Conservation (phyloP, 2,329 filamentous ascomycete species). For the Boeremia lycopersici region DNA sequence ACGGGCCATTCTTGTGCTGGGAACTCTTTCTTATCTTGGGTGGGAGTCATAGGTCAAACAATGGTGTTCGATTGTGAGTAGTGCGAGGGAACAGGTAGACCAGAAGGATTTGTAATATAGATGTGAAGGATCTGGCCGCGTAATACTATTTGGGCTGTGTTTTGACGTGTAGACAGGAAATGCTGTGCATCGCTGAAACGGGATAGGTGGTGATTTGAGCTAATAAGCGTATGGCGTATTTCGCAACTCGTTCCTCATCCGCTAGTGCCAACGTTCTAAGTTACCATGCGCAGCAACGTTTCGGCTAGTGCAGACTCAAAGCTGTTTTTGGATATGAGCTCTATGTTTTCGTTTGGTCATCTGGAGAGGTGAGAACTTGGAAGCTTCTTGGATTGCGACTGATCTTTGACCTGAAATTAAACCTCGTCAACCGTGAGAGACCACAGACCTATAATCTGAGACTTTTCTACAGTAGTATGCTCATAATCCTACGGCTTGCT, state of each 20-base stretch:
- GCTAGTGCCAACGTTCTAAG: background rate
- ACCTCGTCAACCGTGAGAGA: background rate
- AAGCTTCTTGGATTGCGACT: no score
- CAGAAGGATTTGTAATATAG: no score
- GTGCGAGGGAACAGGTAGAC: background rate
- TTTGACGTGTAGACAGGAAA: no score
- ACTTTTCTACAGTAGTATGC: background rate
- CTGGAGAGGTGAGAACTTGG: no score
- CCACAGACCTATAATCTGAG: no score
- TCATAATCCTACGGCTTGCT: slow-evolving; percentile 7
- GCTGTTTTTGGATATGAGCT: no score
- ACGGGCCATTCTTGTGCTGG: background rate
- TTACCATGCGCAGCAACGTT: background rate
- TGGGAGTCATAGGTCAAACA: background rate
- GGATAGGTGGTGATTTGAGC: no score
- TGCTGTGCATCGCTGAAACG: no score
- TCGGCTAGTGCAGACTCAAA: no score
- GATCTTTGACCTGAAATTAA: background rate
- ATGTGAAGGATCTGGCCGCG: background rate
- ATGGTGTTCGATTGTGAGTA: background rate
- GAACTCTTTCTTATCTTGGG: background rate
- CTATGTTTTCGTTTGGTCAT: no score
- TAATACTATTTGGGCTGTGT: background rate
- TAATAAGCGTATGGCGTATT: background rate
- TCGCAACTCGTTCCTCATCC: background rate